phyloP scores from a whole-genome alignment of 345 rosid species.

The Cardiospermum halicacabum region DNA sequence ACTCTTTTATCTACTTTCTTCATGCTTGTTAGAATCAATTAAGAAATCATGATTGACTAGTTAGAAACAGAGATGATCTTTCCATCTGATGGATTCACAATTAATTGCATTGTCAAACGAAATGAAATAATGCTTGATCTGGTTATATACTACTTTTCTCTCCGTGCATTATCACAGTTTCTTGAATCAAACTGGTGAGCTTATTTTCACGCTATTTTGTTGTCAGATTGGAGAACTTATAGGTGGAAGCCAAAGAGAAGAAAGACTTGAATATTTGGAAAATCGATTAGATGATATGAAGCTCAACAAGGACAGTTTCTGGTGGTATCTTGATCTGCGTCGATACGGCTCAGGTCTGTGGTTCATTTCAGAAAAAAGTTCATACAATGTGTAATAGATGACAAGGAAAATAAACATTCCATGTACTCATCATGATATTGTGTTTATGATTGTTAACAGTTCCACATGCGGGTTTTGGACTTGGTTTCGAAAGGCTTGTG shows the following conservation, averaged over 20 bases:
- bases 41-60: not conserved
- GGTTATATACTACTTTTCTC: not conserved
- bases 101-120: not conserved
- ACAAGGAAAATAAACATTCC: not conserved
- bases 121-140: not conserved
- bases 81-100: not conserved
- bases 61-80: not conserved
- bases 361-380: not conserved
- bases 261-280: conserved; percentile 80
- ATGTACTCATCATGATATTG: not conserved
- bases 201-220: not conserved
- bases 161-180: not conserved
- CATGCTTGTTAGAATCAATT: not conserved
- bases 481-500: conserved; percentile 94
- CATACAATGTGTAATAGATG: not conserved
- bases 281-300: conserved; percentile 70
- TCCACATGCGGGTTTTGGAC: conserved; percentile 96
- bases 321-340: conserved; percentile 98
- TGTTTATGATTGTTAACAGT: conserved; percentile 40
- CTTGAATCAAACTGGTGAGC: not conserved
- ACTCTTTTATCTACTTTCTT: not conserved
- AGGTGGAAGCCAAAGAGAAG: conserved; percentile 99
- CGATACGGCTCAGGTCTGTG: conserved; percentile 91
- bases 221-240: conserved; percentile 86
- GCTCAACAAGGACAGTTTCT: conserved; percentile 74